phyloP scores from a whole-genome alignment of 176 grass and related monocot genomes.

The Aegilops longissima region DNA sequence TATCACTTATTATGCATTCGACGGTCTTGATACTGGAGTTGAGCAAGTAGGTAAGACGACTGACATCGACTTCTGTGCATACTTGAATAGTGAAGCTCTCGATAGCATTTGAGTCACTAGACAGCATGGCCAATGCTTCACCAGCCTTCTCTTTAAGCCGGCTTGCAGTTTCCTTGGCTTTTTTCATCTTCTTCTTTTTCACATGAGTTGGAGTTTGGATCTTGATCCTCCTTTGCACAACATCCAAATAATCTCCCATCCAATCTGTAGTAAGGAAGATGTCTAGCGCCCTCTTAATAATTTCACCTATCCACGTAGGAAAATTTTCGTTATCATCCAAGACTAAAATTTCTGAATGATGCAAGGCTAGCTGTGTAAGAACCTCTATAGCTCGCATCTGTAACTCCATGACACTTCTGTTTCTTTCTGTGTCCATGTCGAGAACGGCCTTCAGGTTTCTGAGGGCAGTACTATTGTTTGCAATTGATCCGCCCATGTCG shows the following conservation, averaged over 20 bases:
- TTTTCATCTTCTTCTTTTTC: background rate
- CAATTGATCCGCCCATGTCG: background rate
- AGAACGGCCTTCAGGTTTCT: background rate
- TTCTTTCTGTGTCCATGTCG: background rate
- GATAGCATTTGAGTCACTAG: too few species aligned
- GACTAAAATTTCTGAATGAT: background rate
- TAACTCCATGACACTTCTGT: background rate
- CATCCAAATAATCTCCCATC: background rate
- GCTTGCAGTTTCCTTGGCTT: too few species aligned
- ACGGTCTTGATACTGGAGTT: too few species aligned
- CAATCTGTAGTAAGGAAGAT: background rate
- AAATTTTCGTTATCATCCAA: too few species aligned
- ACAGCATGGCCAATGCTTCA: too few species aligned
- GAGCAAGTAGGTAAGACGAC: too few species aligned
- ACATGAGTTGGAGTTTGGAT: too few species aligned
- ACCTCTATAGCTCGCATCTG: background rate
- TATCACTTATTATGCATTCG: too few species aligned
- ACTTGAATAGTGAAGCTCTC: too few species aligned
- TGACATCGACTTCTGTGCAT: too few species aligned
- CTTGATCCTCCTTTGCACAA: too few species aligned
- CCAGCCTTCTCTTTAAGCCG: too few species aligned
- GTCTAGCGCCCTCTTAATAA: background rate
- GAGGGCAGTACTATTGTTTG: background rate
- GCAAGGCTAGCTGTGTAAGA: background rate
- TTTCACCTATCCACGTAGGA: background rate